Percentiles rank a stretch among this genome's conserved stretches.
These are phyloP conservation scores for Globisporangium spiculum DNA, from an alignment of 352 stramenopile species.

Conservation along the genomic window DNA sequence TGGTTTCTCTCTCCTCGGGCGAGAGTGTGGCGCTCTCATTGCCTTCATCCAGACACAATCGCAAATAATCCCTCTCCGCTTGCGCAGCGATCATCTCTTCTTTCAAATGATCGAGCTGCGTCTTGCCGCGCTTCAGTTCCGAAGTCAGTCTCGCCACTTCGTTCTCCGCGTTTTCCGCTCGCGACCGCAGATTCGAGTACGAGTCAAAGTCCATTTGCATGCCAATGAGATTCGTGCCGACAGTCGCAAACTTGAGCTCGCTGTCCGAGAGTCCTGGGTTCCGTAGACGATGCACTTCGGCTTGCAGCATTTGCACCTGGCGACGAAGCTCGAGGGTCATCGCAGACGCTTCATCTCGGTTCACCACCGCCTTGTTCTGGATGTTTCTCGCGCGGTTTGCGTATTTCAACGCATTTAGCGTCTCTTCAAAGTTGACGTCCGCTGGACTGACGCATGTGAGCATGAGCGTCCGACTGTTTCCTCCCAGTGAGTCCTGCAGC, in stretches of 20 bases:
- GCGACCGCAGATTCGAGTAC: constrained; percentile 63
- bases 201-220: constrained; percentile 75
- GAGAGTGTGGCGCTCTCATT: constrained; percentile 16
- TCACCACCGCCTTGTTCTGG: constrained; percentile 87
- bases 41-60: constrained; percentile 64
- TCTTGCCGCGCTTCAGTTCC: constrained; percentile 78
- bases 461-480: constrained; percentile 92
- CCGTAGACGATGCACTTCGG: constrained; percentile 76
- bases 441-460: constrained; percentile 91
- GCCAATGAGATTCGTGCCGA: constrained; percentile 61
- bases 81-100: constrained; percentile 87
- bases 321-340: constrained; percentile 72
- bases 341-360: constrained; percentile 75
- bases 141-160: constrained; percentile 69
- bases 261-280: constrained; percentile 80
- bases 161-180: constrained; percentile 77
- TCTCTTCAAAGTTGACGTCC: constrained; percentile 91
- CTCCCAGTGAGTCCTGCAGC: constrained; percentile 91
- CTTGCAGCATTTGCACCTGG: constrained; percentile 79
- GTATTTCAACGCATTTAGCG: constrained; percentile 91
- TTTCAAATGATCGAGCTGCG: constrained; percentile 74
- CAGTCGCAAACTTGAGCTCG: constrained; percentile 63
- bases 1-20: constrained; percentile 47
- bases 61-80: constrained; percentile 76
- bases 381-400: constrained; percentile 90